Evolutionary conservation across 495 filamentous ascomycete species (phyloP).

Genomic region (Staphylotrichum longicolle): DNA sequence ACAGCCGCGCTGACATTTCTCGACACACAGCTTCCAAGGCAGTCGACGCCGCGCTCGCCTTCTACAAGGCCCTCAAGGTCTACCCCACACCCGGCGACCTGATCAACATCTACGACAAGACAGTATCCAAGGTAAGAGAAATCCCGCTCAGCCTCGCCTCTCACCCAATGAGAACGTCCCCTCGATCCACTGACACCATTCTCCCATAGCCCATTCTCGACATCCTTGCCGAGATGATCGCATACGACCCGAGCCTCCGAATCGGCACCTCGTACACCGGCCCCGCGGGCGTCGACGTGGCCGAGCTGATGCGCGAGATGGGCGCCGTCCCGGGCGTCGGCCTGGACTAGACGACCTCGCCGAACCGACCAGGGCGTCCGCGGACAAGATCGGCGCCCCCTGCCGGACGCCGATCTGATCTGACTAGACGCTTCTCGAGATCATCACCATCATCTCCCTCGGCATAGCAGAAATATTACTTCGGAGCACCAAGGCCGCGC

Average conservation of each 20-base stretch:
- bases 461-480: not conserved
- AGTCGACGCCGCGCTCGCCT: slow-evolving; percentile 84
- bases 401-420: not conserved
- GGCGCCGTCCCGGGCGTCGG: slow-evolving; percentile 42
- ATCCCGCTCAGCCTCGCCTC: not conserved
- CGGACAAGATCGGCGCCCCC: too few relatives aligned
- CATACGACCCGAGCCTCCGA: slow-evolving; percentile 72
- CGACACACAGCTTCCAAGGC: slow-evolving; percentile 59
- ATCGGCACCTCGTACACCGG: slow-evolving; percentile 53
- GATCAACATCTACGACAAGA: slow-evolving; percentile 97
- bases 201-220: slow-evolving; percentile 74
- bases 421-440: not conserved
- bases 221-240: slow-evolving; percentile 96
- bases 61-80: slow-evolving; percentile 97
- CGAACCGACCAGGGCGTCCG: not conserved
- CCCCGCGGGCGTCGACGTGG: slow-evolving; percentile 31
- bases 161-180: slow-evolving; percentile 20
- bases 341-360: slow-evolving; percentile 39
- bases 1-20: slow-evolving; percentile 2
- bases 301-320: slow-evolving; percentile 39
- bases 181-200: slow-evolving; percentile 2
- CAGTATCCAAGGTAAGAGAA: slow-evolving; percentile 72
- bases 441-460: not conserved
- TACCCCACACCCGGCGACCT: slow-evolving; percentile 91
- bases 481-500: not conserved